Percentiles rank a stretch among this genome's conserved stretches.
phyloP scores from a whole-genome alignment of 306 rosid genomes.

The Trifolium fragiferum region DNA sequence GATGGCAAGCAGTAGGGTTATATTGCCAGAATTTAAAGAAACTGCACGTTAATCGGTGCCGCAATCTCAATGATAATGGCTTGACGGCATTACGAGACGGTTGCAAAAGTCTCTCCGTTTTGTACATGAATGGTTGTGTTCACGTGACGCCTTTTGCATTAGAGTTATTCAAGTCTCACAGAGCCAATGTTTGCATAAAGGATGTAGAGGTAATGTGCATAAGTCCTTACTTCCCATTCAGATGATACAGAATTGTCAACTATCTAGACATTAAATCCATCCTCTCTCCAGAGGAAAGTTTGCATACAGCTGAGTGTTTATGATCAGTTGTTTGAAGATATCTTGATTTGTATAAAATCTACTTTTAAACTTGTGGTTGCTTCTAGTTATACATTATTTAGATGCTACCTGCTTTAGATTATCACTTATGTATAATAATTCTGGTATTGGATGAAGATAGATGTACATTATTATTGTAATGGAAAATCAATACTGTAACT shows the following conservation, averaged over 20 bases:
- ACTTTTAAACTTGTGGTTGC: conserved; percentile 23
- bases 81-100: conserved; percentile 61
- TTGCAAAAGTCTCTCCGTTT: conserved; percentile 57
- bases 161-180: conserved; percentile 63
- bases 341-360: conserved; percentile 12
- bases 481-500: not conserved
- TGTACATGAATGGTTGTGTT: conserved; percentile 54
- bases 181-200: conserved; percentile 55
- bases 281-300: conserved; percentile 15
- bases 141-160: conserved; percentile 50
- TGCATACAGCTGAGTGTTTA: conserved; percentile 27
- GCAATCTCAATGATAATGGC: conserved; percentile 54
- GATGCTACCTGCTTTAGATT: conserved; percentile 3
- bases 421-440: not conserved
- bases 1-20: conserved; percentile 63
- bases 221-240: conserved; percentile 49
- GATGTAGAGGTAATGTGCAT: conserved; percentile 53
- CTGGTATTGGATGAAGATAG: not conserved
- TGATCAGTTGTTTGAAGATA: conserved; percentile 16
- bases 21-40: conserved; percentile 56
- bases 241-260: conserved; percentile 37
- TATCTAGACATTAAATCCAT: no score
- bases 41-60: conserved; percentile 67
- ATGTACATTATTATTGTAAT: not conserved
- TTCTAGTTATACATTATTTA: conserved; percentile 20